Evolutionary conservation across 2,329 filamentous ascomycete genomes (phyloP).

Genomic region (Coniochaeta hoffmannii): DNA sequence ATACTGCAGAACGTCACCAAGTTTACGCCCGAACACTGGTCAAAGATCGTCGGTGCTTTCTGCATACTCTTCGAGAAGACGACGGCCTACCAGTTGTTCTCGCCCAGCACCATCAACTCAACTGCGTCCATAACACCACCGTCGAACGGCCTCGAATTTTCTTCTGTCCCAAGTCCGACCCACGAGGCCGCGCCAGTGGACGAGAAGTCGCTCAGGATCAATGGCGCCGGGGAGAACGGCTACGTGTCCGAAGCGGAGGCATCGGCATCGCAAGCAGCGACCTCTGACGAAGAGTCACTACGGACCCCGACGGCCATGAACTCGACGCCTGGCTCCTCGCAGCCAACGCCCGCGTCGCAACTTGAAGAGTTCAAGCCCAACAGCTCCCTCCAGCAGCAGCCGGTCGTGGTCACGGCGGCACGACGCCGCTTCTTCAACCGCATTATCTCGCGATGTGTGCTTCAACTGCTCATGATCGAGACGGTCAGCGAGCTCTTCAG

Average conservation of each 20-base stretch:
- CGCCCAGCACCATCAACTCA: constrained; percentile 57
- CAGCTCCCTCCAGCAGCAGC: constrained; percentile 72
- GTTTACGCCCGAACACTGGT: constrained; percentile 82
- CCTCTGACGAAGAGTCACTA: constrained; percentile 25
- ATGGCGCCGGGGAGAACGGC: constrained; percentile 40
- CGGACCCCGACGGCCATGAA: constrained; percentile 19
- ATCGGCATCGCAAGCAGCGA: constrained; percentile 17
- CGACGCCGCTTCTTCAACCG: constrained; percentile 96
- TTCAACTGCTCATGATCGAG: constrained; percentile 98
- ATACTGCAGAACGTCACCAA: constrained; percentile 95
- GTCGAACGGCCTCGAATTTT: constrained; percentile 45
- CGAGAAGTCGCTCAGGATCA: constrained; percentile 55
- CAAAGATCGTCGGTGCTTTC: constrained; percentile 89
- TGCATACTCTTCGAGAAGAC: constrained; percentile 92
- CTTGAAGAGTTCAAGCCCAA: constrained; percentile 86
- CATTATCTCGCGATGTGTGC: constrained; percentile 96
- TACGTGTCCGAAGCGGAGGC: constrained; percentile 17
- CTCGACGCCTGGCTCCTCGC: constrained; percentile 12
- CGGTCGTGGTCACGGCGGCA: constrained; percentile 85
- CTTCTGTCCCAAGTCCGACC: constrained; percentile 33
- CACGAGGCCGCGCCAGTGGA: constrained; percentile 33
- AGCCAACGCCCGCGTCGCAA: constrained; percentile 31
- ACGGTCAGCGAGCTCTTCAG: constrained; percentile 98
- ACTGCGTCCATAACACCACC: constrained; percentile 43
- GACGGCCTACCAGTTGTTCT: constrained; percentile 92